Percentiles rank a stretch among this genome's conserved stretches.
Conservation (phyloP, 106 monocot genomes). For the Iris macrosiphon region DNA sequence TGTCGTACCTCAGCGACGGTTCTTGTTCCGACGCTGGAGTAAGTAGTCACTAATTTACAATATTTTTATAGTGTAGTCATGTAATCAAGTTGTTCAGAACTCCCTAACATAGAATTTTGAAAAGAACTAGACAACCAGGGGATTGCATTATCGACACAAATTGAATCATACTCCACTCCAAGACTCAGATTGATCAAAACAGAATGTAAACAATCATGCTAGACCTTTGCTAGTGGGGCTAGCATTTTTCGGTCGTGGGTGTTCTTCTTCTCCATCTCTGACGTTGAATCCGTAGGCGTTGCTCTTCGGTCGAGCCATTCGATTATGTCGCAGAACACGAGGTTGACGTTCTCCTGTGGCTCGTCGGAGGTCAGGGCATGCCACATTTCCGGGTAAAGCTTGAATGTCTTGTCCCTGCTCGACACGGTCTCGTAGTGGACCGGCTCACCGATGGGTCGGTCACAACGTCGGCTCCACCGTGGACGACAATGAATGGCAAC, state of each 20-base stretch:
- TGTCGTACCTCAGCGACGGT: no score
- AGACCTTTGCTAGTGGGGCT: background rate
- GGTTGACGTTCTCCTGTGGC: constrained; percentile 48
- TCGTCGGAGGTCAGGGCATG: constrained; percentile 72
- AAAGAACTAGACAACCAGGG: no score
- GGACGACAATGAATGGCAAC: constrained; percentile 66
- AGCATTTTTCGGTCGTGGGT: background rate
- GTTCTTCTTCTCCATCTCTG: constrained; percentile 25
- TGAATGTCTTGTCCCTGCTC: constrained; percentile 55
- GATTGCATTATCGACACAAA: no score
- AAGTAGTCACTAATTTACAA: no score
- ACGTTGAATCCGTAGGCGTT: background rate
- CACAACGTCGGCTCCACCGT: constrained; percentile 59
- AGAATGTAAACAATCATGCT: background rate
- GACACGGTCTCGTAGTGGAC: constrained; percentile 34
- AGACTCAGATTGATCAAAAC: background rate
- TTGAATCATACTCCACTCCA: no score
- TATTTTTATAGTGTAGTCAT: no score
- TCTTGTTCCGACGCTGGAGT: no score
- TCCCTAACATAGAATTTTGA: no score
- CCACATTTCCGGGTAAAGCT: constrained; percentile 80
- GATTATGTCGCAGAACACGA: constrained; percentile 57
- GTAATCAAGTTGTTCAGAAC: no score
- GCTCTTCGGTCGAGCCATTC: constrained; percentile 47
- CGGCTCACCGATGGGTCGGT: constrained; percentile 57